These are phyloP conservation scores for Komagataella ulmi DNA, from an alignment of 805 yeast species.

Conservation along the genomic window DNA sequence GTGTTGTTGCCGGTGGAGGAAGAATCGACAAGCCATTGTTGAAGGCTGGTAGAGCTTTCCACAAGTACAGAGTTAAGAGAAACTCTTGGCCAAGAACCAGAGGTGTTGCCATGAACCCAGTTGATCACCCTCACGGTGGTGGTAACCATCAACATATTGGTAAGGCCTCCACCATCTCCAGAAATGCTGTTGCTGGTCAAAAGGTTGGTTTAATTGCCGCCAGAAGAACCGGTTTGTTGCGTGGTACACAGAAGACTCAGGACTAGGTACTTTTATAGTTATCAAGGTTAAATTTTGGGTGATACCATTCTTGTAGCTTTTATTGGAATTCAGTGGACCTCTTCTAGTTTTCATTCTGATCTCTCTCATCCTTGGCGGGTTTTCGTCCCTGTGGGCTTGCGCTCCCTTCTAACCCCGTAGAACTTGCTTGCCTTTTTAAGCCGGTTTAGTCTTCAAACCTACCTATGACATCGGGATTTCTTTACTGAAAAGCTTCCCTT, in stretches of 20 bases:
- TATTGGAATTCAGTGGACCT: background rate
- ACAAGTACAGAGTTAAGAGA: constrained; percentile 98
- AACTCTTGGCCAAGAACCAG: constrained; percentile 99
- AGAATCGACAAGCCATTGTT: constrained; percentile 99
- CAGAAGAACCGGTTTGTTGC: constrained; percentile 99
- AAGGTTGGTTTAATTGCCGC: constrained; percentile 99
- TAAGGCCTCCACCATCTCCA: constrained; percentile 98
- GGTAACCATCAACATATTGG: constrained; percentile 99
- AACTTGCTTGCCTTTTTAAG: too few species aligned
- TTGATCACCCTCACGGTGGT: constrained; percentile 99
- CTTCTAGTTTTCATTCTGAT: background rate
- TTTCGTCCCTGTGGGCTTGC: too few species aligned
- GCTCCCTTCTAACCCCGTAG: too few species aligned
- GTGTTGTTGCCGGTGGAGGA: constrained; percentile 99
- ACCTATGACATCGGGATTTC: background rate
- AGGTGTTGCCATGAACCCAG: constrained; percentile 99
- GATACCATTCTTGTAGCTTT: background rate
- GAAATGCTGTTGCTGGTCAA: constrained; percentile 99
- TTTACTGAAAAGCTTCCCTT: background rate
- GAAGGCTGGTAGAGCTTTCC: constrained; percentile 99
- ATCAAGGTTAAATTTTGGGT: constrained; percentile 1
- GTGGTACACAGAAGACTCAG: constrained; percentile 85
- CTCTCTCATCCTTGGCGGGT: background rate
- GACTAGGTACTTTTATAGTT: constrained; percentile 4
- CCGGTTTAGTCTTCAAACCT: too few species aligned